Percentiles rank a stretch among this genome's conserved stretches.
phyloP scores from a whole-genome alignment of 441 rosid genomes.

The Manihot esculenta region DNA sequence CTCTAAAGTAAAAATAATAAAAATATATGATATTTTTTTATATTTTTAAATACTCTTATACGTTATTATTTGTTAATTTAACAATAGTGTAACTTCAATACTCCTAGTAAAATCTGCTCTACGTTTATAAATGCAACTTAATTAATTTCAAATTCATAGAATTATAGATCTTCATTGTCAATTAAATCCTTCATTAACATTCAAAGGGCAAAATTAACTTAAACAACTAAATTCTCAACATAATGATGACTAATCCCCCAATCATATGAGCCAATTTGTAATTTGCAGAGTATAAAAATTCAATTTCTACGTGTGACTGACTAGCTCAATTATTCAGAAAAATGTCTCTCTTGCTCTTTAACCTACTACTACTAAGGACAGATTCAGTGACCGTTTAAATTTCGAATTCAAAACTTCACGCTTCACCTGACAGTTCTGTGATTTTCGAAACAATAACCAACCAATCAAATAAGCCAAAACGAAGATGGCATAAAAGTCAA shows the following conservation, averaged over 20 bases:
- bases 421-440: conserved; percentile 29
- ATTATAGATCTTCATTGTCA: too few species aligned
- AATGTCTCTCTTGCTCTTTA: neutral
- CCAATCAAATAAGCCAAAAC: conserved; percentile 16
- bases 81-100: too few species aligned
- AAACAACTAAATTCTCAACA: too few species aligned
- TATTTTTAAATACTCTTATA: too few species aligned
- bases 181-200: neutral
- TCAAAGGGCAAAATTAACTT: too few species aligned
- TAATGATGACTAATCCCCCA: neutral
- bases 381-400: conserved; percentile 73
- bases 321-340: conserved; percentile 18
- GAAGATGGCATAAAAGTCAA: too few species aligned
- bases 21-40: too few species aligned
- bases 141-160: too few species aligned
- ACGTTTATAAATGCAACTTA: too few species aligned
- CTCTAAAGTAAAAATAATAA: too few species aligned
- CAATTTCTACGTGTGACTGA: neutral
- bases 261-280: neutral
- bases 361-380: conserved; percentile 4
- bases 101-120: too few species aligned
- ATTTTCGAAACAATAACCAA: conserved; percentile 15
- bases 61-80: too few species aligned
- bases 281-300: neutral
- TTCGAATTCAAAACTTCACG: conserved; percentile 56